phyloP scores from a whole-genome alignment of 805 yeast genomes.

The Candida schatavii region DNA sequence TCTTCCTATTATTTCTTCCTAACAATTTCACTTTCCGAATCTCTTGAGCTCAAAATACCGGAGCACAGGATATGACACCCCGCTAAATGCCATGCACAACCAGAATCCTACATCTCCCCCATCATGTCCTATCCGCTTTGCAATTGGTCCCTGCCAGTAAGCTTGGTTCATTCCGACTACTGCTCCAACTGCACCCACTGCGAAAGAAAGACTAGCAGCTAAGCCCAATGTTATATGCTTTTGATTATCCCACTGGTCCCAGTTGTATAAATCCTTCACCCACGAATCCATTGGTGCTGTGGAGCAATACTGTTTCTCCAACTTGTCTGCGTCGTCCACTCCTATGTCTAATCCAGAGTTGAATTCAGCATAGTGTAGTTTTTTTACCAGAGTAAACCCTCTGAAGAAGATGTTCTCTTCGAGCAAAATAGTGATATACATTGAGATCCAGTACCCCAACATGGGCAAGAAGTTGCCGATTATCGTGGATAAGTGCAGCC shows the following conservation, averaged over 20 bases:
- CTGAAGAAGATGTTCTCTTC: conserved; percentile 36
- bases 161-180: conserved; percentile 41
- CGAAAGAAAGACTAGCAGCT: conserved; percentile 31
- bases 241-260: conserved; percentile 29
- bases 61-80: conserved; percentile 26
- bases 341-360: conserved; percentile 10
- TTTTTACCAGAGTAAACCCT: conserved; percentile 15
- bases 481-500: conserved; percentile 30
- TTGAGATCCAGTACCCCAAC: conserved; percentile 41
- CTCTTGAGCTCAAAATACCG: conserved; percentile 30
- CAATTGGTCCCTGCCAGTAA: conserved; percentile 38
- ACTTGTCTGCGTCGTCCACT: conserved; percentile 3
- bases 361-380: conserved; percentile 28
- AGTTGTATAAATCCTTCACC: conserved; percentile 21
- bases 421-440: conserved; percentile 32
- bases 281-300: conserved; percentile 5
- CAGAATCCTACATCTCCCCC: conserved; percentile 41
- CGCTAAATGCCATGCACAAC: conserved; percentile 35
- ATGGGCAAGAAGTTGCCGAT: conserved; percentile 39
- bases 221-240: conserved; percentile 28
- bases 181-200: conserved; percentile 35
- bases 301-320: background rate
- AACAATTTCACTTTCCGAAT: conserved; percentile 21
- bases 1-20: background rate
- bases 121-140: conserved; percentile 23